These are phyloP conservation scores for Hamiltosporidium magnivora DNA, from an alignment of 371 early-diverging fungal species.

Conservation along the genomic window DNA sequence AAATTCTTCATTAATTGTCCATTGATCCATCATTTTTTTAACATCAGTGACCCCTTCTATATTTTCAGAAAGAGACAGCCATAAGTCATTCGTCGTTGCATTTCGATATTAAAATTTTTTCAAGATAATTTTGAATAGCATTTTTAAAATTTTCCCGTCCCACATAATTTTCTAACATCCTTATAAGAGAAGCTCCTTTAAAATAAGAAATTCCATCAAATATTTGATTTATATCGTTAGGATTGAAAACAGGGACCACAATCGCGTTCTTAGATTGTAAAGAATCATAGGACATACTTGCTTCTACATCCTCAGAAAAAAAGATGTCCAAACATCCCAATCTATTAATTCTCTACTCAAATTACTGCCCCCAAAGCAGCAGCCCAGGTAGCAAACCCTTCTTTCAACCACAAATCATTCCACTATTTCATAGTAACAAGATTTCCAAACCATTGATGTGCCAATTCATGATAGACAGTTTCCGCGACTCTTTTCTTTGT, in stretches of 20 bases:
- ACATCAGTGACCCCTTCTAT: constrained; percentile 62
- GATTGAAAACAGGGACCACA: constrained; percentile 67
- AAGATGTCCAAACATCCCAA: constrained; percentile 56
- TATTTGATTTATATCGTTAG: constrained; percentile 65
- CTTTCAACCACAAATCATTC: constrained; percentile 83
- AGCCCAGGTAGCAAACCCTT: constrained; percentile 85
- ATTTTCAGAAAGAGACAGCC: constrained; percentile 62
- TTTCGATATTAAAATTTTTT: constrained; percentile 66
- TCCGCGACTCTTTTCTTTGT: constrained; percentile 66
- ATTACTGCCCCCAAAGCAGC: constrained; percentile 65
- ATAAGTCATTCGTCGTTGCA: constrained; percentile 69
- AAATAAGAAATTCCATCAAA: constrained; percentile 66
- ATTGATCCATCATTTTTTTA: constrained; percentile 64
- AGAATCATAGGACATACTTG: constrained; percentile 65
- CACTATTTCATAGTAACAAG: constrained; percentile 79
- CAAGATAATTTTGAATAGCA: constrained; percentile 67
- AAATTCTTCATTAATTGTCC: constrained; percentile 72
- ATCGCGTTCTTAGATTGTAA: constrained; percentile 75
- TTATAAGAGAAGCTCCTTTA: constrained; percentile 78
- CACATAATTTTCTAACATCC: constrained; percentile 71
- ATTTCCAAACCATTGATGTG: constrained; percentile 78
- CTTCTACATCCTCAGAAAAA: constrained; percentile 62
- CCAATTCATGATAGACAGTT: constrained; percentile 76
- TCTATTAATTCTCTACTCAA: constrained; percentile 59
- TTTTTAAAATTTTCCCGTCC: constrained; percentile 59